Conservation (phyloP, 2,329 filamentous ascomycete genomes). For the Pseudocercospora eumusae region DNA sequence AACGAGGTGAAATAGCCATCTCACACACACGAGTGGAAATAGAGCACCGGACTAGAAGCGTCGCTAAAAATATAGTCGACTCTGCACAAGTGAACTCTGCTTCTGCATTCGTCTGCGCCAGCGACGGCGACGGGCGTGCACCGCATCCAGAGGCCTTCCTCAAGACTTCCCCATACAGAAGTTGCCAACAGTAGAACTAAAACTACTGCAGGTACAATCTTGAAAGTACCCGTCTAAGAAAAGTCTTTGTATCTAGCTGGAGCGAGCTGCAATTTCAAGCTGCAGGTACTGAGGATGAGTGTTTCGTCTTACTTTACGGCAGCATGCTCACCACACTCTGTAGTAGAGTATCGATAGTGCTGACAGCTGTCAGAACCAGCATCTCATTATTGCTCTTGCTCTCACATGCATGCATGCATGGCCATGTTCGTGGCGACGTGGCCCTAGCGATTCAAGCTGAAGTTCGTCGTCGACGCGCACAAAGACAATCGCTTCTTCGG, state of each 20-base stretch:
- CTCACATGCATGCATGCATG: conserved; percentile 13
- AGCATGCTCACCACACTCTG: no score
- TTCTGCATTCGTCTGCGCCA: conserved; percentile 9
- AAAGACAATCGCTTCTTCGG: neutral
- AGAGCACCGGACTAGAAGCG: conserved; percentile 4
- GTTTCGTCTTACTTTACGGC: no score
- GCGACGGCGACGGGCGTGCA: neutral
- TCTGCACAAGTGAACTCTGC: conserved; percentile 16
- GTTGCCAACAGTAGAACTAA: no score
- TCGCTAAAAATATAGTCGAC: conserved; percentile 6
- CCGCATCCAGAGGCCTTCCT: neutral
- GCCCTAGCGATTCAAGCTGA: neutral
- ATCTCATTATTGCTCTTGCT: neutral
- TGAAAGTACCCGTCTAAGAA: neutral
- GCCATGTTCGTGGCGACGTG: neutral
- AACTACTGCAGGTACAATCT: conserved; percentile 27
- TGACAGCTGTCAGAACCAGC: conserved; percentile 8
- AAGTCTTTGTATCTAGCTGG: conserved; percentile 4
- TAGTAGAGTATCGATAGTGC: no score
- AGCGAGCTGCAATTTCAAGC: conserved; percentile 16
- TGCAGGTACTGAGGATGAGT: conserved; percentile 23
- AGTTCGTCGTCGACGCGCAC: neutral
- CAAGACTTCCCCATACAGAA: conserved; percentile 17
- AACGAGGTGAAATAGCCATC: neutral
- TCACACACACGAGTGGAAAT: conserved; percentile 1